phyloP scores from a whole-genome alignment of 108 stramenopile species.

The Thalassiosira profunda region DNA sequence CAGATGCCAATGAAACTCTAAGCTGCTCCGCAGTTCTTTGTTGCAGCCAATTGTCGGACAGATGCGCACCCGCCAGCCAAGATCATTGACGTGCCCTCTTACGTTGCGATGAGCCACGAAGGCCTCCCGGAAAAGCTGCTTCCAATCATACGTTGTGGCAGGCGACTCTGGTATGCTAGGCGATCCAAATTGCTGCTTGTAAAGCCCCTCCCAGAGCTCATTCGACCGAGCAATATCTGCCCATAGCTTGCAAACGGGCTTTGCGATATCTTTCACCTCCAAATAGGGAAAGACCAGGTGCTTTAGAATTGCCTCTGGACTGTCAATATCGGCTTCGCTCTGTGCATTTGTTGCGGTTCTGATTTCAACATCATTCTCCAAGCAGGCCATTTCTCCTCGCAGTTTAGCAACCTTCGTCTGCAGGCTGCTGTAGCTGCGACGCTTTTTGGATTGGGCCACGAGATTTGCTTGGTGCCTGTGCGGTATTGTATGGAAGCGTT shows the following conservation, averaged over 20 bases:
- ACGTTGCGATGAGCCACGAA: slow-evolving; percentile 2
- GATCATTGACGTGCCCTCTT: background rate
- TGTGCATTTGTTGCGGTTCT: background rate
- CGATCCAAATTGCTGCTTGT: slow-evolving; percentile 25
- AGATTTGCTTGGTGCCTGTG: background rate
- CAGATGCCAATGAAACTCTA: slow-evolving; percentile 20
- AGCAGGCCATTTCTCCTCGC: background rate
- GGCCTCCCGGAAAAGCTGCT: slow-evolving; percentile 4
- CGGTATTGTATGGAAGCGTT: no score
- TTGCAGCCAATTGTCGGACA: slow-evolving; percentile 21
- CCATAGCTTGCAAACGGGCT: slow-evolving; percentile 46
- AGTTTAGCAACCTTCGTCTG: background rate
- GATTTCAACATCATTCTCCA: background rate
- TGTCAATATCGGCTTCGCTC: background rate
- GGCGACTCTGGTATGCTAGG: background rate
- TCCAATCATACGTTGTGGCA: slow-evolving; percentile 3
- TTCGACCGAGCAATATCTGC: slow-evolving; percentile 9
- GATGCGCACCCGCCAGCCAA: slow-evolving; percentile 16
- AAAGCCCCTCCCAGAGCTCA: slow-evolving; percentile 26
- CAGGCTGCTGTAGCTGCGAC: slow-evolving; percentile 12
- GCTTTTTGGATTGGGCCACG: background rate
- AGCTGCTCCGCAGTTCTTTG: background rate
- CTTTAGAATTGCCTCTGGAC: slow-evolving; percentile 14
- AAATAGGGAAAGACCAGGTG: slow-evolving; percentile 36
- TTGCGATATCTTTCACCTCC: slow-evolving; percentile 25